Base-by-base conservation (phyloP, 768 basidiomycete genomes). In the Phylloporus rhodoxanthus region DNA sequence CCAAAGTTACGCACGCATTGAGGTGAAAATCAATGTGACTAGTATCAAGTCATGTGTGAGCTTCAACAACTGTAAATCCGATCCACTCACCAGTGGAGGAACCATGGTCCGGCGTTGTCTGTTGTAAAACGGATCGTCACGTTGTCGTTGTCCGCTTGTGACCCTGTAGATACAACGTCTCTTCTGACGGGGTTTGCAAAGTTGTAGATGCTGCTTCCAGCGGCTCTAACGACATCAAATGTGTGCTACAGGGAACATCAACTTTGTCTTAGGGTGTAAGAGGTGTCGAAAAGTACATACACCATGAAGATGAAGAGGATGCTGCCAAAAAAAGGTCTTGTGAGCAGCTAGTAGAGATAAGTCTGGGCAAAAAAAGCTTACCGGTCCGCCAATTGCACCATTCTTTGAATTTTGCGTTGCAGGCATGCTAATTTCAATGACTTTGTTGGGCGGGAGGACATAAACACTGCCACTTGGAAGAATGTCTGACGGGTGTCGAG, bases 101-200 rank as follows among this genome's bases (percentile, higher is more conserved):
- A 38, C 59, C 52, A 61, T 10, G 60, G 56, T 1, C 59, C 57
- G 0, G 82, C 74, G 62, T 86, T 87, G 61, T 86, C 77, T 0
- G 84, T 82, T 15, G 58, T 62, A 70, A 84, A 87, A 9, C 83
- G 76, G 25, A 87, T 70, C 0, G 77, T 78, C 15, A 77, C 72
- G 11, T 63, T 64, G 39, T 66, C 57, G 65, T 43, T 64, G 64
- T 53, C 69, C 66, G 14, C 60, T 57, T 38, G 58, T 15, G 23
- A 4, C 5, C 57, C 70, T 1, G 43, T 41, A 13, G 56, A 55
- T 9, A 80, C 69, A 1, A 75, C 77, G 57, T 84, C 80, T 40
- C 80, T 68, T 45, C 68, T 67, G 51, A 76, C 70, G 0, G 82
- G 82, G 57, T 84, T 82, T 6, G 20, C 52, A 36, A 65, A 78